Evolutionary conservation across 805 yeast genomes (phyloP).

Genomic region (Metschnikowia similis): DNA sequence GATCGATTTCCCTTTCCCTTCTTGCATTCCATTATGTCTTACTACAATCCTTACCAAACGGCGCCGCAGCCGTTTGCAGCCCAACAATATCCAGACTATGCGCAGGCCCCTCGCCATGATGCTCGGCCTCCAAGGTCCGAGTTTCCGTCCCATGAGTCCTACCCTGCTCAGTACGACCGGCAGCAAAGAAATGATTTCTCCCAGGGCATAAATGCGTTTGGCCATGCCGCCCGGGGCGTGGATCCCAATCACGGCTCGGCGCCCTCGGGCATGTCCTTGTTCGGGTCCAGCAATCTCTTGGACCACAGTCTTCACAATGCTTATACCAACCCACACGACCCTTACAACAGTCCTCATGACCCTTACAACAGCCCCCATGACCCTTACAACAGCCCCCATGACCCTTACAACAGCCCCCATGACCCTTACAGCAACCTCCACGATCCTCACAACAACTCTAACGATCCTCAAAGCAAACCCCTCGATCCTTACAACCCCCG

Average conservation of each 20-base stretch:
- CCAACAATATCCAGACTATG: neutral
- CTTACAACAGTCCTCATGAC: neutral
- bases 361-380: neutral
- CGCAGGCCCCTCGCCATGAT: neutral
- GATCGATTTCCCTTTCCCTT: slow-evolving; percentile 2
- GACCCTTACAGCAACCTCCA: neutral
- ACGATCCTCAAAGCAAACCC: too few relatives aligned
- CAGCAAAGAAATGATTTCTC: neutral
- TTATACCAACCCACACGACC: neutral
- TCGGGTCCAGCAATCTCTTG: neutral
- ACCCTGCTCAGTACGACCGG: neutral
- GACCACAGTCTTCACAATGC: neutral
- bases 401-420: neutral
- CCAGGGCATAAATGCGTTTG: slow-evolving; percentile 1
- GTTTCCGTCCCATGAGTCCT: neutral
- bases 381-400: neutral
- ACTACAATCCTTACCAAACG: slow-evolving; percentile 39
- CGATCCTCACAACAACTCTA: too few relatives aligned
- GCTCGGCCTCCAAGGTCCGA: neutral
- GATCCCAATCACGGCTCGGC: neutral
- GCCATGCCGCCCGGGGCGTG: neutral
- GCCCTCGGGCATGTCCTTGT: neutral
- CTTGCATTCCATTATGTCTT: slow-evolving; percentile 27
- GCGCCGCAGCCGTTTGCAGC: slow-evolving; percentile 26
- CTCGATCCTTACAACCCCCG: neutral